phyloP scores from a whole-genome alignment of 352 stramenopile genomes.

The Phytopythium vexans region DNA sequence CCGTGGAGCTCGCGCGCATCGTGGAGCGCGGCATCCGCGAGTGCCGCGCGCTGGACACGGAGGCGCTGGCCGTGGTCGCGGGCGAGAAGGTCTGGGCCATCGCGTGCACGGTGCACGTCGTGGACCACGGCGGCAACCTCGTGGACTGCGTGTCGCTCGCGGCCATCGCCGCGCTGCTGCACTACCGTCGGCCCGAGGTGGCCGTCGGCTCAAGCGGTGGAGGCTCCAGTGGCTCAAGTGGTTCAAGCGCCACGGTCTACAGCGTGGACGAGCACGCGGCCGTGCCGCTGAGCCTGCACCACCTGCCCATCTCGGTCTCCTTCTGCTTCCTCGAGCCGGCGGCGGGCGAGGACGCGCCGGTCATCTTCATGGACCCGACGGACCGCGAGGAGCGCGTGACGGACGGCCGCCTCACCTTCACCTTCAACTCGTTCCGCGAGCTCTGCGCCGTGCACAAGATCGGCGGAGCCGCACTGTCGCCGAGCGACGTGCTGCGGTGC shows the following conservation, averaged over 20 bases:
- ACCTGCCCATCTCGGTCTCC: conserved; percentile 95
- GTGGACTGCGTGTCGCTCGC: conserved; percentile 90
- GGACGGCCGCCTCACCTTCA: conserved; percentile 86
- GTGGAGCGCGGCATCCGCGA: conserved; percentile 91
- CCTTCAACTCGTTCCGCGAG: conserved; percentile 91
- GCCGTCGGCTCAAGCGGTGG: conserved; percentile 23
- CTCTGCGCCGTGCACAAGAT: conserved; percentile 90
- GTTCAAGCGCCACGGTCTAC: conserved; percentile 62
- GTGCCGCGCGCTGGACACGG: conserved; percentile 91
- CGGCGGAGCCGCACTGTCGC: conserved; percentile 69
- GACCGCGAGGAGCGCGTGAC: conserved; percentile 88
- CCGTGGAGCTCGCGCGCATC: conserved; percentile 82
- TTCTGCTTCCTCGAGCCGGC: conserved; percentile 77
- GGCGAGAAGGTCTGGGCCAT: conserved; percentile 94
- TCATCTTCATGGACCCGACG: conserved; percentile 88
- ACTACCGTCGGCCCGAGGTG: conserved; percentile 93
- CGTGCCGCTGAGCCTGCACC: conserved; percentile 92
- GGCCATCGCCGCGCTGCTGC: conserved; percentile 91
- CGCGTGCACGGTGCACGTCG: conserved; percentile 86
- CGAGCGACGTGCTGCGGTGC: conserved; percentile 65
- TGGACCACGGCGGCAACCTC: conserved; percentile 92
- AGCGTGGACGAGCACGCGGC: conserved; percentile 87
- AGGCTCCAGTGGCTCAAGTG: no score
- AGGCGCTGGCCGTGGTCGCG: conserved; percentile 92
- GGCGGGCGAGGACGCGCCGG: conserved; percentile 26